Evolutionary conservation across 1,284 basidiomycete species (phyloP), one percentile per base, ranked within the genome.

Genomic region (Mycena citricolor): DNA sequence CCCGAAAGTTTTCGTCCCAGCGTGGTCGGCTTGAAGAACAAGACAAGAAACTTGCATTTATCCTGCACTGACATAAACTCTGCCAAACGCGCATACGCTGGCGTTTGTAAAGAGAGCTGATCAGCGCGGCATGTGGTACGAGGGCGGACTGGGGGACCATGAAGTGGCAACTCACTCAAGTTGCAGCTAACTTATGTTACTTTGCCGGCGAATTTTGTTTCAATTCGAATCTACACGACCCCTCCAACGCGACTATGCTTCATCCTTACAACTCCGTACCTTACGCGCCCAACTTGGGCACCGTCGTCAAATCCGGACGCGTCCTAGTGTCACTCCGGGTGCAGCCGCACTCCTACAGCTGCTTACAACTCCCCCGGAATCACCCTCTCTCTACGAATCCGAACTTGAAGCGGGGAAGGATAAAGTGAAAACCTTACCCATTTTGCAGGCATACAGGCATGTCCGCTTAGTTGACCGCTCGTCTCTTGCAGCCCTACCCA

Each of bases 151-250:
- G n/a, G n/a, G n/a, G n/a, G n/a, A n/a, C n/a, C n/a, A n/a, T n/a
- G n/a, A n/a, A 7, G 23, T 23, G 20, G 35, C 13, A 41, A 21
- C 19, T 16, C 30, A 26, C 32, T 32, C n/a, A 33, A 30, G 30
- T 50, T 47, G 3, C 20, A 78, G 75, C 64, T 79, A 68, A 77
- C 75, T 69, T 76, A 79, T 79, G 75, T 77, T 68, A 61, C 65
- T 72, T 72, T 76, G 76, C 67, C 76, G 73, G 62, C 70, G 64
- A 61, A 61, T 42, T 50, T 54, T 72, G 62, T 59, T 68, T 51
- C 59, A 63, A 34, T 37, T 42, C 38, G 37, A 47, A 44, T 39
- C 44, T 44, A 14, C 28, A 48, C 23, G 30, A 26, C 39, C 39
- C 14, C 24, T 13, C 40, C 31, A 24, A 7, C 19, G 4, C 37